A percentile compares a stretch with the other conserved stretches of the same genome.
These are phyloP conservation scores for Hibiscus trionum DNA, from an alignment of 345 rosid genomes.

Conservation along the genomic window DNA sequence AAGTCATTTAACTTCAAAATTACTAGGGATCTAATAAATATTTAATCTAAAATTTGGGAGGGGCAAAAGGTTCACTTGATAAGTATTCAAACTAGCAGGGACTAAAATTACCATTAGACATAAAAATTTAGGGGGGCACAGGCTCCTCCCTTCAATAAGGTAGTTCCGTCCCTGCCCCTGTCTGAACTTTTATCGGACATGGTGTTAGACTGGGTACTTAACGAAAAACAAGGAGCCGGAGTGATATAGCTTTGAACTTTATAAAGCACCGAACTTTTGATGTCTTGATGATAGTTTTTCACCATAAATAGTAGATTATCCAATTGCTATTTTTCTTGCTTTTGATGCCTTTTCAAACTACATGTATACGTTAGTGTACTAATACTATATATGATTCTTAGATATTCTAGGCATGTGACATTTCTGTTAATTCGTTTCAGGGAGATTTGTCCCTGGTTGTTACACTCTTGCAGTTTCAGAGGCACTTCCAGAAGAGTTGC, in stretches of 20 bases:
- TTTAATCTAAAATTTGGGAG: too few relatives aligned
- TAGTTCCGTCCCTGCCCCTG: not conserved
- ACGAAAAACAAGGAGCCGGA: not conserved
- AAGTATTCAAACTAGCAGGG: too few relatives aligned
- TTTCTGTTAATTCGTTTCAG: slow-evolving; percentile 19
- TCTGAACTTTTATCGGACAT: not conserved
- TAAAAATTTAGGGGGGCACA: too few relatives aligned
- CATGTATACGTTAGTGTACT: not conserved
- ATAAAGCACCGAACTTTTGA: not conserved
- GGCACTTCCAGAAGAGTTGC: slow-evolving; percentile 61
- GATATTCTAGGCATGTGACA: not conserved
- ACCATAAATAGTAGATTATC: not conserved
- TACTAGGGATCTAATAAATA: too few relatives aligned
- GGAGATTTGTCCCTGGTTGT: slow-evolving; percentile 61
- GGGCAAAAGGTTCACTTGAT: too few relatives aligned
- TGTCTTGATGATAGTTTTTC: not conserved
- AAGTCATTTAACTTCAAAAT: too few relatives aligned
- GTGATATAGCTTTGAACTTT: not conserved
- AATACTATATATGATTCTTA: not conserved
- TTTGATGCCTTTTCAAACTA: not conserved
- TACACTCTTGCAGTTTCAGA: slow-evolving; percentile 71
- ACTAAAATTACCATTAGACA: too few relatives aligned
- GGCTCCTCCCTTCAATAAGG: too few relatives aligned
- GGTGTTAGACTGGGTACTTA: not conserved
- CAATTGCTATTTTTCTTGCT: not conserved